Percentiles rank a stretch among this genome's conserved stretches.
These are phyloP conservation scores for Neurospora sp. DNA, from an alignment of 495 filamentous ascomycete species.

Conservation along the genomic window DNA sequence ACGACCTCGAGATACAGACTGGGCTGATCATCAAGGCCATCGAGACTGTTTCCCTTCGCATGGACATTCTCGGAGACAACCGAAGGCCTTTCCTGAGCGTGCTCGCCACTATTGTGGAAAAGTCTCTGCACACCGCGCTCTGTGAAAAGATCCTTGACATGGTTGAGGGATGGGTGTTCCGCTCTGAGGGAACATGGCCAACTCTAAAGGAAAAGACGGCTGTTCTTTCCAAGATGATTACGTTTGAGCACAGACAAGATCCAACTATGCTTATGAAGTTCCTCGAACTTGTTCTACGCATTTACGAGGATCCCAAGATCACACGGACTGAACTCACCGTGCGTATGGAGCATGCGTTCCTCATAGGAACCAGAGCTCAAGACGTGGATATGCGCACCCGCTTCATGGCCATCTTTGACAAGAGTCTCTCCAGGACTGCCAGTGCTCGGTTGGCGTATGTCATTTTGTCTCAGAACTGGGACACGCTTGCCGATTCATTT, in stretches of 20 bases:
- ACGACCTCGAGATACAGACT: constrained; percentile 76
- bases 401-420: constrained; percentile 90
- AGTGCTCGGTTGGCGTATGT: constrained; percentile 82
- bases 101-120: constrained; percentile 86
- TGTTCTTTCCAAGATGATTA: constrained; percentile 92
- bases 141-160: constrained; percentile 88
- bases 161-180: constrained; percentile 94
- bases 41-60: constrained; percentile 79
- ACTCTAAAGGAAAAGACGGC: constrained; percentile 97
- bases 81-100: constrained; percentile 89
- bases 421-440: constrained; percentile 75
- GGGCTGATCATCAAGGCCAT: constrained; percentile 87
- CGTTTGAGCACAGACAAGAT: constrained; percentile 78
- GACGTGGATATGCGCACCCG: constrained; percentile 96
- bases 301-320: constrained; percentile 95
- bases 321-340: constrained; percentile 92
- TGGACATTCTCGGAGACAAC: constrained; percentile 89
- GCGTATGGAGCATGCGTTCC: constrained; percentile 91
- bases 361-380: constrained; percentile 86
- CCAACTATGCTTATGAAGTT: constrained; percentile 80
- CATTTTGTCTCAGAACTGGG: constrained; percentile 92
- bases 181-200: constrained; percentile 84
- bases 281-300: constrained; percentile 88
- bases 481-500: constrained; percentile 84
- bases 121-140: constrained; percentile 71